phyloP scores from a whole-genome alignment of 192 early-diverging fungal genomes.

The Coemansia sp. region DNA sequence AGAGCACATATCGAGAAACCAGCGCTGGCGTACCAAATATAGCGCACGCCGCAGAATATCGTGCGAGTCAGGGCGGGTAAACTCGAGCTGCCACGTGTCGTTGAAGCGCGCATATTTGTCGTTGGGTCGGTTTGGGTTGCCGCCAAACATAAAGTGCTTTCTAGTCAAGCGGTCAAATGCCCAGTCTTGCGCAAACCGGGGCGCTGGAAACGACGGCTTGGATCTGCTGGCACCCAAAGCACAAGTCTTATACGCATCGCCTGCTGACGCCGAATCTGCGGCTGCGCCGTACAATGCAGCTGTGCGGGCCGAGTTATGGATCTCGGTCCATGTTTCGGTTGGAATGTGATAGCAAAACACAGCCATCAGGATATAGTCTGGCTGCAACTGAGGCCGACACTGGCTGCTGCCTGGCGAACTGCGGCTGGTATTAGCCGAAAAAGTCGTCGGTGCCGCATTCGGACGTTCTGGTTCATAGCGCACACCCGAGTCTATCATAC shows the following conservation, averaged over 20 bases:
- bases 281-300: constrained; percentile 48
- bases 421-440: not conserved
- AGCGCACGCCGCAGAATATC: constrained; percentile 72
- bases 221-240: not conserved
- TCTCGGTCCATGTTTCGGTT: constrained; percentile 53
- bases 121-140: constrained; percentile 67
- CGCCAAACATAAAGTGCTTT: constrained; percentile 90
- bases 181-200: constrained; percentile 91
- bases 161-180: constrained; percentile 75
- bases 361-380: constrained; percentile 41
- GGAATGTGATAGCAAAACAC: constrained; percentile 55
- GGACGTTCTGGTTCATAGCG: constrained; percentile 14
- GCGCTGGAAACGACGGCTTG: constrained; percentile 47
- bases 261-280: constrained; percentile 5
- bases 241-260: not conserved
- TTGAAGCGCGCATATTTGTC: constrained; percentile 50
- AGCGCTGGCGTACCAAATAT: constrained; percentile 77
- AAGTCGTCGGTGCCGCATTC: not conserved
- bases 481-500: constrained; percentile 25
- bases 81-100: constrained; percentile 47
- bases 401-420: not conserved
- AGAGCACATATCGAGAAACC: constrained; percentile 78
- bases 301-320: constrained; percentile 33
- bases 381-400: not conserved
- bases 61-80: constrained; percentile 55